Evolutionary conservation across 352 stramenopile species (phyloP), one percentile per base, ranked within the genome.

Genomic region (Phytopythium cucurbitacearum): DNA sequence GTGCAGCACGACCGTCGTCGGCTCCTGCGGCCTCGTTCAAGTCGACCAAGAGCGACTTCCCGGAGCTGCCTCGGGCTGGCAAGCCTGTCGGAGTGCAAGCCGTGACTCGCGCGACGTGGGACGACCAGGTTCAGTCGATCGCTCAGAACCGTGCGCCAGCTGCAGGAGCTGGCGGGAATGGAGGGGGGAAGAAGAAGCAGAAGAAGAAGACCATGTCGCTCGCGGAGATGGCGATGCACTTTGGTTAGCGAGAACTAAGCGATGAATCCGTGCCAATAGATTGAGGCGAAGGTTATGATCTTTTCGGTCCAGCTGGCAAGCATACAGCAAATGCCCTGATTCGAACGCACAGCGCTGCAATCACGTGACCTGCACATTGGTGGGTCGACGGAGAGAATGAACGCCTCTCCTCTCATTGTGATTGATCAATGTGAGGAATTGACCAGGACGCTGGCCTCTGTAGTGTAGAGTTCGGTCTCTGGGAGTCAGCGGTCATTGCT

Each of bases 181-280:
- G 65, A 49, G 56, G 48, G 13, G 65, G 74, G 46, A 85, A 87
- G 66, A 79, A 85, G 60, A 91, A 89, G 53, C 73, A 89, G 45
- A 91, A 94, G 67, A 94, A 94, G 69, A 92, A 91, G 57, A 78
- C 56, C 48, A 86, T 91, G 76, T 78, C 80, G 36, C 68, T 94
- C 4, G 74, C 64, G 32, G 81, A 92, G 62, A 79, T 94, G 60
- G 85, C 81, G 49, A 92, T 92, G 81, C 62, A 83, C 51, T 91
- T 91, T 40, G 66, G 74, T 9, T 94, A 86, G 64, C 32, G 9
- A 28, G 21, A 28, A 28, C 21, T 28, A 11, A 15, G 40, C 40
- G 15, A 49, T 50, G 42, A 56, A 40, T 45, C 45, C 51, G 44
- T 28, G 56, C 12, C 59, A 40, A 38, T 36, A 10, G 21, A 33